Conservation (phyloP, 2,329 filamentous ascomycete genomes). For the Colletotrichum cuscutae region DNA sequence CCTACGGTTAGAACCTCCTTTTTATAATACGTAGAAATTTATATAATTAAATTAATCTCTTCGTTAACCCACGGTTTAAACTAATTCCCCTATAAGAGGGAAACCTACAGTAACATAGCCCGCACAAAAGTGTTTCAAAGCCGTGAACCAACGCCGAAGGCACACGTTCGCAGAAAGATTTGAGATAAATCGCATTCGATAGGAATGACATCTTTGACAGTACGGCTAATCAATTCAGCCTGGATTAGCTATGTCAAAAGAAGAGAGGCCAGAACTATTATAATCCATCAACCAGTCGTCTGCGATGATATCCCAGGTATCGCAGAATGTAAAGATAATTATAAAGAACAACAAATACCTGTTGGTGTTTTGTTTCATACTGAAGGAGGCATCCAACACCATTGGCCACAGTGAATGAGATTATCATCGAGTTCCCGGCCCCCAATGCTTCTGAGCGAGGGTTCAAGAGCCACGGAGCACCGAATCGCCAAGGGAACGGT, state of each 20-base stretch:
- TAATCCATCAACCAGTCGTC: neutral
- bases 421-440: neutral
- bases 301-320: neutral
- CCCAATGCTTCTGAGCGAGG: neutral
- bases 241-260: neutral
- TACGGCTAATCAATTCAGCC: too few relatives aligned
- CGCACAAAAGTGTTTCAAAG: too few relatives aligned
- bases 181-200: too few relatives aligned
- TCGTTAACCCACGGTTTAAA: too few relatives aligned
- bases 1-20: too few relatives aligned
- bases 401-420: neutral
- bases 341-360: neutral
- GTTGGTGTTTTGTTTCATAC: neutral
- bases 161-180: too few relatives aligned
- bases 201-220: too few relatives aligned
- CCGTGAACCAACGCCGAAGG: too few relatives aligned
- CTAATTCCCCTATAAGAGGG: too few relatives aligned
- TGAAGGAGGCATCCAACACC: neutral
- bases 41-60: too few relatives aligned
- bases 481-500: neutral
- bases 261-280: neutral
- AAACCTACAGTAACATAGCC: too few relatives aligned
- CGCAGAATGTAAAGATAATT: accelerated
- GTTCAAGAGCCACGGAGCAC: neutral
- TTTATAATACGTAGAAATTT: too few relatives aligned